Percentiles rank a stretch among this genome's conserved stretches.
phyloP scores from a whole-genome alignment of 2,329 filamentous ascomycete genomes.

The Gnomoniopsis sp. region DNA sequence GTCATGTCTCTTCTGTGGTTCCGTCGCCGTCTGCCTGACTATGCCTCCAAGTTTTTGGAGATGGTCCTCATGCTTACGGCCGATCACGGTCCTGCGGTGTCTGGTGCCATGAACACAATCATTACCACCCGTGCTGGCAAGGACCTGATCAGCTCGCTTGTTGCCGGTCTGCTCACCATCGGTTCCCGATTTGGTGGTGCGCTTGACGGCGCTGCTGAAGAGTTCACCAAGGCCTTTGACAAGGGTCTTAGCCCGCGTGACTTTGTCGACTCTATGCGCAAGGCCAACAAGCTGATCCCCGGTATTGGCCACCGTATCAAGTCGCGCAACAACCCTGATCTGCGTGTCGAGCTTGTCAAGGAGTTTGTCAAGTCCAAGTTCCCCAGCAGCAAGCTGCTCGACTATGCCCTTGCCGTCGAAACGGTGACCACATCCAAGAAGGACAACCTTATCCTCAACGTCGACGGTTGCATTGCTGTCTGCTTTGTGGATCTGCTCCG shows the following conservation, averaged over 20 bases:
- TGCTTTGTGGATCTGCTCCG: constrained; percentile 98
- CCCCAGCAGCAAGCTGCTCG: constrained; percentile 95
- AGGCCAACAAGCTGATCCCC: constrained; percentile 99
- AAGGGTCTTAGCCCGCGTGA: constrained; percentile 97
- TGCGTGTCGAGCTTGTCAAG: constrained; percentile 98
- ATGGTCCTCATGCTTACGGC: constrained; percentile 99
- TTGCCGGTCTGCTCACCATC: constrained; percentile 96
- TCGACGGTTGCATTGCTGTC: constrained; percentile 95
- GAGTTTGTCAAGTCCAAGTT: constrained; percentile 98
- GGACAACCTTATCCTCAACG: constrained; percentile 99
- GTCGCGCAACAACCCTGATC: constrained; percentile 99
- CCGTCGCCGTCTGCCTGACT: constrained; percentile 91
- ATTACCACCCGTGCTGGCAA: constrained; percentile 99
- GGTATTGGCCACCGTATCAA: constrained; percentile 99
- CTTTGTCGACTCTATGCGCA: constrained; percentile 98
- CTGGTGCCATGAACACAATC: constrained; percentile 99
- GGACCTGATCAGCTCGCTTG: constrained; percentile 92
- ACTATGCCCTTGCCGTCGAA: constrained; percentile 97
- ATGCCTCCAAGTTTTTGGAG: constrained; percentile 98
- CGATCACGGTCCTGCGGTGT: constrained; percentile 97
- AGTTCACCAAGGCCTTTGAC: constrained; percentile 97
- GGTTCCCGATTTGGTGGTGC: constrained; percentile 98
- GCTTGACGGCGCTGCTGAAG: constrained; percentile 93
- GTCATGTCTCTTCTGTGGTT: constrained; percentile 99
- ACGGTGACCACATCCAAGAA: constrained; percentile 99